A percentile compares a stretch with the other conserved stretches of the same genome.
Conservation (phyloP, 202 grass and related monocot species). For the Dendrocalamus latiflorus region DNA sequence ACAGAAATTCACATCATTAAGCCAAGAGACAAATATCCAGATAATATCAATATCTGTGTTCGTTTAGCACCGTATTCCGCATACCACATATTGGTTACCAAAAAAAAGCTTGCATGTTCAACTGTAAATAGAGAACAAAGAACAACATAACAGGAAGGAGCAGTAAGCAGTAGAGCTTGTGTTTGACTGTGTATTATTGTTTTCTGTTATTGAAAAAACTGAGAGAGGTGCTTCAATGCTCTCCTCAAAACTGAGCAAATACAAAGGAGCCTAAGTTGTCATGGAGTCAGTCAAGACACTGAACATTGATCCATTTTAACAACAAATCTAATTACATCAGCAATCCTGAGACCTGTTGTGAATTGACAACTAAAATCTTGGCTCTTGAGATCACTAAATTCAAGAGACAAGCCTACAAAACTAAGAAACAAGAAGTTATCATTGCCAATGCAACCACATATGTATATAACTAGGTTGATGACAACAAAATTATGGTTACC, state of each 20-base stretch:
- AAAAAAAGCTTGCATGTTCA: not conserved
- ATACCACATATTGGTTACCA: not conserved
- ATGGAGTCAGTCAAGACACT: not conserved
- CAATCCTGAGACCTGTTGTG: not conserved
- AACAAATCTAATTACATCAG: not conserved
- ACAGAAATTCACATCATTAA: slow-evolving; percentile 22
- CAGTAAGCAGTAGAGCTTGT: not conserved
- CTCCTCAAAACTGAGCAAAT: not conserved
- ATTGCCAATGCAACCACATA: not conserved
- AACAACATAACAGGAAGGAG: not conserved
- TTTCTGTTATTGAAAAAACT: not conserved
- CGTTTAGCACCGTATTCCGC: too few relatives aligned
- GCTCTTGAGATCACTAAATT: not conserved
- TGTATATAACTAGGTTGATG: not conserved
- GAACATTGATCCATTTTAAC: not conserved
- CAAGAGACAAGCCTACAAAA: not conserved
- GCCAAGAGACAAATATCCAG: not conserved
- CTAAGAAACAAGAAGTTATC: not conserved
- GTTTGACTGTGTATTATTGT: not conserved
- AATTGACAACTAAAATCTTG: not conserved
- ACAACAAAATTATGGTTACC: not conserved
- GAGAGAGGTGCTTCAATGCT: not conserved
- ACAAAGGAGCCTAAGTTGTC: not conserved
- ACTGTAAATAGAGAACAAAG: not conserved
- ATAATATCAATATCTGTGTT: too few relatives aligned